Evolutionary conservation across 164 flowering plant species (phyloP).

Genomic region (Saururus chinensis): DNA sequence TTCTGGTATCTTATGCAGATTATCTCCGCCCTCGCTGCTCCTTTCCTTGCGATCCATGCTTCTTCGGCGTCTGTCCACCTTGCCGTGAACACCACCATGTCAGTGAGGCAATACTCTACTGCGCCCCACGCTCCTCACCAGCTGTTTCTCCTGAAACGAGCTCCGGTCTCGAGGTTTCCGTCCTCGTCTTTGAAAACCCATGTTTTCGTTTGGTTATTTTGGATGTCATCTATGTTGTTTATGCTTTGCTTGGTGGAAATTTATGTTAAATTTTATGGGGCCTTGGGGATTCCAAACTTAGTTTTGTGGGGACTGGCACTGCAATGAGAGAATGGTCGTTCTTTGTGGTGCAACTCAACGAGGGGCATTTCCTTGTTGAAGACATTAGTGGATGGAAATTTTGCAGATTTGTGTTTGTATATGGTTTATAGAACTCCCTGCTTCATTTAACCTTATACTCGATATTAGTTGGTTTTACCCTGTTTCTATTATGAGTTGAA

Average conservation of each 20-base stretch:
- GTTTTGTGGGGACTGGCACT: neutral
- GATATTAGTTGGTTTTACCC: no score
- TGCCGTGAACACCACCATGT: neutral
- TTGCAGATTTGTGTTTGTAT: no score
- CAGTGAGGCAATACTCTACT: neutral
- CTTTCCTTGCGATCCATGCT: no score
- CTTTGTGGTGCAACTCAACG: neutral
- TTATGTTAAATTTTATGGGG: no score
- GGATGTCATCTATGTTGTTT: neutral
- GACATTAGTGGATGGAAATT: no score
- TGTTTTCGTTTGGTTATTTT: neutral
- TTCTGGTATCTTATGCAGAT: neutral
- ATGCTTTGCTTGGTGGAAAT: neutral
- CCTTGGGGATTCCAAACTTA: no score
- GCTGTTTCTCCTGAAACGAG: neutral
- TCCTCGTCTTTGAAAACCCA: neutral
- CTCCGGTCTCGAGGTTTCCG: neutral
- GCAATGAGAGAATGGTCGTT: neutral
- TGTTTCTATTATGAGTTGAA: no score
- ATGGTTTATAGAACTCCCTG: no score
- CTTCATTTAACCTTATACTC: no score
- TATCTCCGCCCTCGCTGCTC: neutral
- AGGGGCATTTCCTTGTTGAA: neutral
- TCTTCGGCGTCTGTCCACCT: neutral
- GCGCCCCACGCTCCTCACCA: neutral